Conservation (phyloP, 202 grass and related monocot genomes). For the Alloteropsis angusta region DNA sequence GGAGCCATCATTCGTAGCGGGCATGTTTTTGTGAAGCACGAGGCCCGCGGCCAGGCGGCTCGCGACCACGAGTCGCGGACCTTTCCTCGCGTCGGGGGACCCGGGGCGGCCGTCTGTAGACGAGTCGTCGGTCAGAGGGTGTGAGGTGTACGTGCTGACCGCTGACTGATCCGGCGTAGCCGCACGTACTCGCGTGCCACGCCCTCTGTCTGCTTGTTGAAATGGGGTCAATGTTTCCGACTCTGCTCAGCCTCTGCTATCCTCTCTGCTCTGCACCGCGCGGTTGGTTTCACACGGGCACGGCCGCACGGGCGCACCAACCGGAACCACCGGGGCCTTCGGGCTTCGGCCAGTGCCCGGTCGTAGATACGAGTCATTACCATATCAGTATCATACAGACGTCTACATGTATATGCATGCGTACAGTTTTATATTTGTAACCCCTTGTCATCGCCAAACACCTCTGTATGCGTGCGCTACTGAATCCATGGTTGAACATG, state of each 20-base stretch:
- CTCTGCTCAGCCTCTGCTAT: neutral
- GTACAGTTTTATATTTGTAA: neutral
- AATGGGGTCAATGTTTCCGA: slow-evolving; percentile 28
- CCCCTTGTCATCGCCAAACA: neutral
- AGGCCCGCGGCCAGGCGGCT: neutral
- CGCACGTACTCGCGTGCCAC: neutral
- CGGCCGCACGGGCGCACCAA: too few relatives aligned
- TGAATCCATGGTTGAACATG: neutral
- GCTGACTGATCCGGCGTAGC: neutral
- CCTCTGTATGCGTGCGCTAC: neutral
- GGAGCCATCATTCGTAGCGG: neutral
- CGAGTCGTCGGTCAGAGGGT: slow-evolving; percentile 12
- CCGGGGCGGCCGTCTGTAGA: neutral
- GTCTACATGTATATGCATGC: neutral
- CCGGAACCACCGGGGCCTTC: neutral
- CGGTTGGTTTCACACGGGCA: slow-evolving; percentile 13
- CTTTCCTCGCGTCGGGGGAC: neutral
- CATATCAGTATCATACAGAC: neutral
- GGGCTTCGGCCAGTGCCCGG: neutral
- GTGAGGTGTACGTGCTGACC: slow-evolving; percentile 23
- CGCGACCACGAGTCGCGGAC: neutral
- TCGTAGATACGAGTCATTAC: neutral
- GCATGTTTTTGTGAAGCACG: slow-evolving; percentile 19
- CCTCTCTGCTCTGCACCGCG: neutral
- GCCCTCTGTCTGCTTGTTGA: neutral